Conservation (phyloP, 2,329 filamentous ascomycete genomes). For the Colletotrichum scovillei region DNA sequence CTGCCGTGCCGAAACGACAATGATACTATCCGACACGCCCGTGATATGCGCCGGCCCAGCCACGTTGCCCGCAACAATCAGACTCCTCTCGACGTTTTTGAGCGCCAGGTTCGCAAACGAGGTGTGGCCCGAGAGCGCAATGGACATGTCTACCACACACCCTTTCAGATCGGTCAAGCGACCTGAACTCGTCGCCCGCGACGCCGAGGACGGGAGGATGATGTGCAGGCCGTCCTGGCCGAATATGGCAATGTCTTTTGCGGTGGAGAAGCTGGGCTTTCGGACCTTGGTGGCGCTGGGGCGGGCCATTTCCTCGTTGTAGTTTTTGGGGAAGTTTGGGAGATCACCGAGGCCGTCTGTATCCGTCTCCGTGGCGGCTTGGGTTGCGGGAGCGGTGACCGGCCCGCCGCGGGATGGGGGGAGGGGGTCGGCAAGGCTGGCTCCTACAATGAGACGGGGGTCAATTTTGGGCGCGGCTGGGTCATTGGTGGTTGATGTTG, state of each 20-base stretch:
- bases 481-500: slow-evolving; percentile 39
- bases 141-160: slow-evolving; percentile 85
- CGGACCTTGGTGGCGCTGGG: slow-evolving; percentile 56
- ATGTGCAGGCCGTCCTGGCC: slow-evolving; percentile 78
- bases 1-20: slow-evolving; percentile 86
- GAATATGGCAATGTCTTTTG: slow-evolving; percentile 72
- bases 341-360: slow-evolving; percentile 51
- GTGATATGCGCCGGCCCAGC: slow-evolving; percentile 88
- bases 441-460: slow-evolving; percentile 49
- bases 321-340: slow-evolving; percentile 57
- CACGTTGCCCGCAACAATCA: slow-evolving; percentile 84
- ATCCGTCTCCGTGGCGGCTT: slow-evolving; percentile 38
- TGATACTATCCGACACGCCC: slow-evolving; percentile 74
- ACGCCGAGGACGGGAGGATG: slow-evolving; percentile 77
- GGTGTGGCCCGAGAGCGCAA: slow-evolving; percentile 64
- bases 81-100: slow-evolving; percentile 74
- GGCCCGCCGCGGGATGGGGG: slow-evolving; percentile 34
- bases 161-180: slow-evolving; percentile 75
- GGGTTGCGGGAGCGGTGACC: slow-evolving; percentile 27
- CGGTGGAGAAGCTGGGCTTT: slow-evolving; percentile 72
- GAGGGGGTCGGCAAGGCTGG: slow-evolving; percentile 31
- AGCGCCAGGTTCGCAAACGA: slow-evolving; percentile 78
- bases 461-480: slow-evolving; percentile 56
- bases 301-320: slow-evolving; percentile 66
- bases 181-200: slow-evolving; percentile 78